A percentile compares a stretch with the other conserved stretches of the same genome.
These are phyloP conservation scores for Neurospora sp. DNA, from an alignment of 495 filamentous ascomycete genomes.

Conservation along the genomic window DNA sequence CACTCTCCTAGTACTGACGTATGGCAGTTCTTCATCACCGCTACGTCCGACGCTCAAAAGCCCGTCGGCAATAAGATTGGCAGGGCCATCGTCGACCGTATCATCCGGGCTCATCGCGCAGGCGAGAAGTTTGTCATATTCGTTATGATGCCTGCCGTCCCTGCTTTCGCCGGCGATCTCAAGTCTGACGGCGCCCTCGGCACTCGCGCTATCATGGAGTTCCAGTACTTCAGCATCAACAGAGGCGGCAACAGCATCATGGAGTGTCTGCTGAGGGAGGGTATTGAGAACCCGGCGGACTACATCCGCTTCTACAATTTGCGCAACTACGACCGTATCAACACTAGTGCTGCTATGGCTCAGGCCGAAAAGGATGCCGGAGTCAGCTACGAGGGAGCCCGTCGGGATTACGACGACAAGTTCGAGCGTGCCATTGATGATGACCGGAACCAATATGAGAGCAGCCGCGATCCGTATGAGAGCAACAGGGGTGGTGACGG, in stretches of 20 bases:
- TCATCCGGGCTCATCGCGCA: slow-evolving; percentile 62
- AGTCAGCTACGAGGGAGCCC: slow-evolving; percentile 62
- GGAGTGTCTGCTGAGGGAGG: slow-evolving; percentile 61
- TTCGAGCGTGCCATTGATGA: slow-evolving; percentile 12
- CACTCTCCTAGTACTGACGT: not conserved
- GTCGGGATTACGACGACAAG: slow-evolving; percentile 52
- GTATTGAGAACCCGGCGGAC: slow-evolving; percentile 54
- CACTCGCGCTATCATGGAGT: slow-evolving; percentile 94
- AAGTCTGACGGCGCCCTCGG: slow-evolving; percentile 67
- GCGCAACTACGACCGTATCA: slow-evolving; percentile 86
- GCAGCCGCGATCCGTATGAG: not conserved
- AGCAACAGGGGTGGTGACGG: not conserved
- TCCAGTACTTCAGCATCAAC: slow-evolving; percentile 67
- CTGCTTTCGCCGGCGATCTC: slow-evolving; percentile 85
- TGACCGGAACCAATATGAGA: not conserved
- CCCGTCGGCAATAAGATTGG: slow-evolving; percentile 85
- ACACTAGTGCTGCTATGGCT: slow-evolving; percentile 54
- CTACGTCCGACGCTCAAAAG: slow-evolving; percentile 62
- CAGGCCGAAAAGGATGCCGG: slow-evolving; percentile 56
- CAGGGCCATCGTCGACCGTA: slow-evolving; percentile 77
- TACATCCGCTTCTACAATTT: slow-evolving; percentile 97
- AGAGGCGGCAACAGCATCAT: slow-evolving; percentile 83
- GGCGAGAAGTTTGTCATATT: slow-evolving; percentile 74
- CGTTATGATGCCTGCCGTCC: slow-evolving; percentile 78
- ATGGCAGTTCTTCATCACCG: slow-evolving; percentile 79